Evolutionary conservation across 2,329 filamentous ascomycete genomes (phyloP), one percentile per base, ranked within the genome.

Genomic region (Xylaria arbuscula): DNA sequence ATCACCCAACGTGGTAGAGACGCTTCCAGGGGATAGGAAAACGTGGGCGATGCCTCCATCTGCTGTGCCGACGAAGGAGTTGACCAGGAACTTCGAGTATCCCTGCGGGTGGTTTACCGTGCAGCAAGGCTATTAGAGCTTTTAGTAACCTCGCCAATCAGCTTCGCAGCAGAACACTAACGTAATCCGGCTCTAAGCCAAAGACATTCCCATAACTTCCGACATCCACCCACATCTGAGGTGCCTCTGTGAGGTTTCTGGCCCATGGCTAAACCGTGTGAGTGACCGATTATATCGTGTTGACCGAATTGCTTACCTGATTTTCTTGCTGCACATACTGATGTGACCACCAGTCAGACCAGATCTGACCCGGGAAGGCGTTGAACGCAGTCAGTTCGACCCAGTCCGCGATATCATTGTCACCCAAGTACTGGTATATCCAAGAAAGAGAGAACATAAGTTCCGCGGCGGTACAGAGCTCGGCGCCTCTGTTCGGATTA

Each of bases 21-120:
- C 79, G 3, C 75, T 80, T 6, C 79, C 80, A 0, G 87, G 86
- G 6, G 82, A 80, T 4, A 89, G 81, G 2, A 88, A 75, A 0
- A 82, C 81, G 74, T 89, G 86, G n/a, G 82, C 83, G n/a, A 88
- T 74, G 13, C 83, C 83, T 40, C 81, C 78, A 13, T 81, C 76
- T n/a, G 81, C 81, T 5, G 81, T 80, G 5, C 73, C 75, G 3
- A 84, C 80, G 72, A 82, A 88, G 34, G 82, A 82, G 58, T 81
- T 80, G n/a, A 84, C 81, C 0, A 86, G 77, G 65, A 85, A 88
- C 68, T 88, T 88, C 0, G 86, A 84, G 72, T 84, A 86, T 3
- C 83, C 87, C 74, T 88, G 86, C 0, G 83, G 83, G 72, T 87
- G 84, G 69, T 88, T 88, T 66, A 88, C 86, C 0, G 86, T 86